phyloP scores from a whole-genome alignment of 805 yeast genomes.

The Candida namnaoensis region DNA sequence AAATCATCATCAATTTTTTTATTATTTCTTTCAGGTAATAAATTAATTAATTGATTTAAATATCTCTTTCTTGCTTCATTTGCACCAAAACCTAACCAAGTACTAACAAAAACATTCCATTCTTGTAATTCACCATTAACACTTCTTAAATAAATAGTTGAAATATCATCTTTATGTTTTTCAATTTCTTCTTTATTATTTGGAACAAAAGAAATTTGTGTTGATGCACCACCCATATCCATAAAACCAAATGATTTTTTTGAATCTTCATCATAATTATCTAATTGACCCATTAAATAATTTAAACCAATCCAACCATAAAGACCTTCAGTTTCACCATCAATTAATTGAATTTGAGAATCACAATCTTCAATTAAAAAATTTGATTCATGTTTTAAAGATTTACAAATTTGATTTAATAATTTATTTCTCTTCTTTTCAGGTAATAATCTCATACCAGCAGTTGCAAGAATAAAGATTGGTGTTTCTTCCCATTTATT shows the following conservation, averaged over 20 bases:
- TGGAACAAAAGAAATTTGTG: conserved; percentile 92
- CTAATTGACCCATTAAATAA: conserved; percentile 63
- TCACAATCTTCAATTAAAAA: conserved; percentile 52
- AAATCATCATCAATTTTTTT: conserved; percentile 36
- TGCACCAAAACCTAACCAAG: conserved; percentile 98
- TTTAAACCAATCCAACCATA: conserved; percentile 95
- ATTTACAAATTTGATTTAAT: conserved; percentile 50
- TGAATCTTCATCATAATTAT: conserved; percentile 30
- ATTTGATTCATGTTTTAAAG: conserved; percentile 41
- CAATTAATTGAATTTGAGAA: conserved; percentile 75
- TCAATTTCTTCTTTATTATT: conserved; percentile 46
- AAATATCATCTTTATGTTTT: conserved; percentile 67
- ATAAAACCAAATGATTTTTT: conserved; percentile 74
- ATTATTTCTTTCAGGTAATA: conserved; percentile 40
- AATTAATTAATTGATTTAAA: conserved; percentile 43
- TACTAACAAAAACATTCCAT: conserved; percentile 87
- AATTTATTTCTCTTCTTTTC: conserved; percentile 42
- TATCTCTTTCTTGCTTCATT: conserved; percentile 83
- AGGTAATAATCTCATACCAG: conserved; percentile 85
- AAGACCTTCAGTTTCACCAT: conserved; percentile 90
- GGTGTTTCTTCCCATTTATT: conserved; percentile 63
- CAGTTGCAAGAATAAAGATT: conserved; percentile 86
- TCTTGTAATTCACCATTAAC: conserved; percentile 61
- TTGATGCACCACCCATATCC: conserved; percentile 99
- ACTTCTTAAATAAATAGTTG: conserved; percentile 54